A percentile compares a stretch with the other conserved stretches of the same genome.
Evolutionary conservation across 768 basidiomycete genomes (phyloP).

Genomic region (Termitomyces sp.): DNA sequence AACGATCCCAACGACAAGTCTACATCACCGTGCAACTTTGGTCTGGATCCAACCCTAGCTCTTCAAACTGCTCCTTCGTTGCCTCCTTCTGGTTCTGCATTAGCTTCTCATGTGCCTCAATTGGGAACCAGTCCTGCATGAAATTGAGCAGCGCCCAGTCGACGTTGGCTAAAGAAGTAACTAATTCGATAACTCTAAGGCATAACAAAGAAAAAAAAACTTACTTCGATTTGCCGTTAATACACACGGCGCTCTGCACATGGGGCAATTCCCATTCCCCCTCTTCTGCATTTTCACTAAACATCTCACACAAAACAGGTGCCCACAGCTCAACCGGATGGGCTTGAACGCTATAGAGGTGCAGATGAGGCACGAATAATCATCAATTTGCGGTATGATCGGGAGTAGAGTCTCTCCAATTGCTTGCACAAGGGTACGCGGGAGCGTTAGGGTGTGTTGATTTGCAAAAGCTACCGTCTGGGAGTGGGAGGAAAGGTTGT

Average conservation of each 20-base stretch:
- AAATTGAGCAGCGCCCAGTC: conserved; percentile 79
- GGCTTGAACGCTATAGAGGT: conserved; percentile 91
- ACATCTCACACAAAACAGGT: conserved; percentile 75
- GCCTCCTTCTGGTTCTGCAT: conserved; percentile 74
- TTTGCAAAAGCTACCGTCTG: conserved; percentile 12
- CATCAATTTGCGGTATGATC: conserved; percentile 71
- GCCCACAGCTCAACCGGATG: conserved; percentile 73
- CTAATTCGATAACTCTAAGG: not conserved
- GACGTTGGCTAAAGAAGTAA: conserved; percentile 51
- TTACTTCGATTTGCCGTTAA: conserved; percentile 69
- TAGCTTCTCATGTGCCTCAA: conserved; percentile 71
- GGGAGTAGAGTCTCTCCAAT: conserved; percentile 80
- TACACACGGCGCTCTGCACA: conserved; percentile 79
- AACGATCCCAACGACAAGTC: not conserved
- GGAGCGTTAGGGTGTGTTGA: conserved; percentile 16
- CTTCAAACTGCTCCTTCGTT: conserved; percentile 58
- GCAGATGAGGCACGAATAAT: conserved; percentile 87
- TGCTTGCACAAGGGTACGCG: conserved; percentile 62
- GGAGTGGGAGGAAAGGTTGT: conserved; percentile 13
- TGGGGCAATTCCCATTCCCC: conserved; percentile 69
- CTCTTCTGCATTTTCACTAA: conserved; percentile 90
- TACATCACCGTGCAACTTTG: conserved; percentile 27
- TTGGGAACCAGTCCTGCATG: conserved; percentile 90
- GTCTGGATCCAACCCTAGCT: conserved; percentile 53
- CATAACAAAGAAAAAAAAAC: conserved; percentile 19